Evolutionary conservation across 2,329 filamentous ascomycete genomes (phyloP), one percentile per base, ranked within the genome.

Genomic region (Talaromyces albobiverticillius): DNA sequence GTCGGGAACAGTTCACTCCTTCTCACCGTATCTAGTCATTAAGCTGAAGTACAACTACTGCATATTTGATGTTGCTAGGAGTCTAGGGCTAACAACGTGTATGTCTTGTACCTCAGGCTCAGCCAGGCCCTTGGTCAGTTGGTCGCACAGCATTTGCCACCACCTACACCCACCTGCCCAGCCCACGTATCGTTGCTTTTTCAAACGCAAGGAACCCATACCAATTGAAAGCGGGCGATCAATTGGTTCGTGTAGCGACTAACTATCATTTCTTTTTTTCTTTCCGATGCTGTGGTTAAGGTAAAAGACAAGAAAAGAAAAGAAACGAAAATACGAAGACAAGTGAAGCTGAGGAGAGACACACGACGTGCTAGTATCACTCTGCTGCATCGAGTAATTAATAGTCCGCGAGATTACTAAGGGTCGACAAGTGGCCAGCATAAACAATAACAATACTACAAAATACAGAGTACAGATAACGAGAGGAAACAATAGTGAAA

Each of bases 121-220:
- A n/a, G n/a, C n/a, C n/a, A n/a, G n/a, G n/a, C n/a, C n/a, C n/a
- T n/a, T n/a, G n/a, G n/a, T n/a, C n/a, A n/a, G n/a, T n/a, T n/a
- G n/a, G 36, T 40, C 16, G 36, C 36, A 40, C 36, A 40, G 36
- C 36, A 40, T 40, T 40, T 40, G 36, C 36, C 36, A 40, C 36
- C 36, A 8, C 5, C n/a, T 9, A n/a, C n/a, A 14, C 14, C 46
- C 46, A 38, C 46, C 26, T 9, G 20, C 20, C 43, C 34, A 36
- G 9, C 31, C 20, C 13, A 40, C 16, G 36, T 16, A 29, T 50
- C 36, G 38, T 50, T 50, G 36, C 47, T 41, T 42, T 43, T 43
- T 49, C 46, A 41, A 40, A 51, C 48, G 38, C 48, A 51, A 51
- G 48, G 48, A 51, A 43, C 38, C 41, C 48, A 51, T 51, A 26